Evolutionary conservation across 2,329 filamentous ascomycete genomes (phyloP).

Genomic region (Fusarium clavum): DNA sequence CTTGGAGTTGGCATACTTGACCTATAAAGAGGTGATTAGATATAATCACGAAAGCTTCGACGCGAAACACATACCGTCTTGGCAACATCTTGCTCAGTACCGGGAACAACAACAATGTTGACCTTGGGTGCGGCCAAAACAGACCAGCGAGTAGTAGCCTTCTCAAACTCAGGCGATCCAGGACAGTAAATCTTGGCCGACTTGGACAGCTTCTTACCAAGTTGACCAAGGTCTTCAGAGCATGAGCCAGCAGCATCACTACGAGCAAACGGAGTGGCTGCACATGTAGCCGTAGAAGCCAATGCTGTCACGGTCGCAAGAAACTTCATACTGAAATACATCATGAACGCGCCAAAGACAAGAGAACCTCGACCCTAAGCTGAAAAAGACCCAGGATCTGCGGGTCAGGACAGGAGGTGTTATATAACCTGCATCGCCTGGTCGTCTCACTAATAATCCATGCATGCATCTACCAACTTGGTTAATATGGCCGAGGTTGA

Average conservation of each 20-base stretch:
- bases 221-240: conserved; percentile 31
- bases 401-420: not conserved
- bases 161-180: conserved; percentile 54
- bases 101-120: conserved; percentile 60
- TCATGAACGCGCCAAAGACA: conserved; percentile 2
- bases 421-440: conserved; percentile 33
- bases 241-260: conserved; percentile 36
- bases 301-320: conserved; percentile 46
- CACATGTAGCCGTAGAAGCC: conserved; percentile 40
- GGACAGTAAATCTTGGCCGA: conserved; percentile 57
- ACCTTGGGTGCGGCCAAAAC: conserved; percentile 55
- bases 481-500: no score
- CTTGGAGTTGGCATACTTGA: conserved; percentile 59
- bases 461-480: not conserved
- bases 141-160: conserved; percentile 60
- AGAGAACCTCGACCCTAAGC: not conserved
- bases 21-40: conserved; percentile 10
- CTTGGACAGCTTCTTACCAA: conserved; percentile 52
- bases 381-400: not conserved
- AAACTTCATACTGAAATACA: conserved; percentile 40
- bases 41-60: accelerated
- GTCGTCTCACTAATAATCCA: not conserved
- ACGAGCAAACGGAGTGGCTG: conserved; percentile 23
- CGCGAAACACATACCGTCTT: conserved; percentile 54
- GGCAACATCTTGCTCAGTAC: conserved; percentile 61